Percentiles rank a stretch among this genome's conserved stretches.
Conservation (phyloP, 2,329 filamentous ascomycete species). For the Dendryphion nanum region DNA sequence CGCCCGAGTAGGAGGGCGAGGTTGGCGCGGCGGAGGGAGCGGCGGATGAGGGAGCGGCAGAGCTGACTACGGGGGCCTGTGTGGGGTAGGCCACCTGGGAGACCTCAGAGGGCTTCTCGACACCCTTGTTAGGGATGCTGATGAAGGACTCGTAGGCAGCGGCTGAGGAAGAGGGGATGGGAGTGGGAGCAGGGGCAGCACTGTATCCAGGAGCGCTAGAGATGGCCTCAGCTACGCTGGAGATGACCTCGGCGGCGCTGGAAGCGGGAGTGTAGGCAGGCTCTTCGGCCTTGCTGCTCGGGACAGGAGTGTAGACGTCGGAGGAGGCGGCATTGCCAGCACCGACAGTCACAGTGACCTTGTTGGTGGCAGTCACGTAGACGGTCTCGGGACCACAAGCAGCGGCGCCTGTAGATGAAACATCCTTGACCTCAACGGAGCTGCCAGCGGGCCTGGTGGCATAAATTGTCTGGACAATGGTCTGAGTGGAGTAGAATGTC, state of each 20-base stretch:
- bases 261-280: background rate
- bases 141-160: background rate
- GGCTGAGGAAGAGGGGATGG: background rate
- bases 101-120: conserved; percentile 4
- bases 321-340: conserved; percentile 1
- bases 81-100: conserved; percentile 13
- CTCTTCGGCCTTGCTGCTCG: background rate
- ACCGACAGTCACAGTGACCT: conserved; percentile 41
- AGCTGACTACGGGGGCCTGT: conserved; percentile 7
- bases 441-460: conserved; percentile 20
- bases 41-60: conserved; percentile 15
- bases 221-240: background rate
- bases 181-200: background rate
- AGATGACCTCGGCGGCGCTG: background rate
- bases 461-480: conserved; percentile 28
- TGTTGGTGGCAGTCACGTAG: conserved; percentile 41
- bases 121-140: background rate
- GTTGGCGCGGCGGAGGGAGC: conserved; percentile 13
- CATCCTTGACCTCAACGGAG: conserved; percentile 14
- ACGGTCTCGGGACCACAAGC: conserved; percentile 30
- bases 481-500: conserved; percentile 25
- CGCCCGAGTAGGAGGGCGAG: conserved; percentile 29
- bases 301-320: background rate
- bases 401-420: conserved; percentile 16
- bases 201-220: background rate